These are phyloP conservation scores for Penicillium glabrum DNA, from an alignment of 2,329 filamentous ascomycete genomes.

Conservation along the genomic window DNA sequence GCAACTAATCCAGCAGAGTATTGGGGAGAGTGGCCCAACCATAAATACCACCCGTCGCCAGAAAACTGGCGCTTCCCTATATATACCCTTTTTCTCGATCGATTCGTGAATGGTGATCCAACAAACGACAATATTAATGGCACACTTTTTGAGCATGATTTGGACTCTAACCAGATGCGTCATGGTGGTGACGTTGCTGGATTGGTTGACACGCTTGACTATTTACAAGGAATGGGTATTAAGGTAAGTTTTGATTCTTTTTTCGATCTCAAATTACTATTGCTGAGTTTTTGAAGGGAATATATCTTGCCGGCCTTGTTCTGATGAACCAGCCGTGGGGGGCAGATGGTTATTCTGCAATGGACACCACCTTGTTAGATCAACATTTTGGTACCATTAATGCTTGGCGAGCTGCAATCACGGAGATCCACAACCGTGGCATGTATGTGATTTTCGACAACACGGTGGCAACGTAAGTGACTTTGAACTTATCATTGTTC, in stretches of 20 bases:
- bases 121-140: conserved; percentile 63
- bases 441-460: conserved; percentile 70
- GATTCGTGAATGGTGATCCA: conserved; percentile 65
- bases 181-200: conserved; percentile 63
- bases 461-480: conserved; percentile 60
- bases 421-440: conserved; percentile 59
- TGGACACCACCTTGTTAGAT: conserved; percentile 64
- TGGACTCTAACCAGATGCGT: conserved; percentile 61
- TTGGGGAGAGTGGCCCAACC: conserved; percentile 55
- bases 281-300: conserved; percentile 38
- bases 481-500: background rate
- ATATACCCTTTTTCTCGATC: conserved; percentile 64
- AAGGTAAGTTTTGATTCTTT: conserved; percentile 42
- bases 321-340: conserved; percentile 67
- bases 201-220: conserved; percentile 61
- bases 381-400: conserved; percentile 61
- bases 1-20: conserved; percentile 61
- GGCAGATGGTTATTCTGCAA: conserved; percentile 59
- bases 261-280: background rate
- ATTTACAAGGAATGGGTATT: conserved; percentile 64
- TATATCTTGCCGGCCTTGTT: conserved; percentile 64
- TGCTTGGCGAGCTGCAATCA: conserved; percentile 58
- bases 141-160: conserved; percentile 61
- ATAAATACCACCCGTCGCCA: conserved; percentile 56
- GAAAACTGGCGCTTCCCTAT: conserved; percentile 65